phyloP scores from a whole-genome alignment of 495 filamentous ascomycete species.

The Chaetomium tenue region DNA sequence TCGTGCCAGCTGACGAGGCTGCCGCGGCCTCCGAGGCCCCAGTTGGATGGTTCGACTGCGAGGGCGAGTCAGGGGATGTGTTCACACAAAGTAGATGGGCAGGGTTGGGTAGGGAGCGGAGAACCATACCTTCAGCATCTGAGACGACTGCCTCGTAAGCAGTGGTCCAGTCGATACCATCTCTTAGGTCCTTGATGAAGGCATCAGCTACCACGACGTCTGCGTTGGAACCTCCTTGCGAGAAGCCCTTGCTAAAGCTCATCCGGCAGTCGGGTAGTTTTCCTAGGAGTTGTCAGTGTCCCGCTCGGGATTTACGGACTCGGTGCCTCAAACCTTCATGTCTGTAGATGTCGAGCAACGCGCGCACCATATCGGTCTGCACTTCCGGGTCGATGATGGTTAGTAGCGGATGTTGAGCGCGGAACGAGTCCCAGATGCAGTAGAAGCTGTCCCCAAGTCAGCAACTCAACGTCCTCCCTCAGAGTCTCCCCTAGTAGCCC shows the following conservation, averaged over 20 bases:
- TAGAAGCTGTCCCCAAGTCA: slow-evolving; percentile 50
- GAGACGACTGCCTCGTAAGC: slow-evolving; percentile 68
- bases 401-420: slow-evolving; percentile 65
- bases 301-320: neutral
- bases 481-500: slow-evolving; percentile 26
- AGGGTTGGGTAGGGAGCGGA: slow-evolving; percentile 13
- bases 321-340: slow-evolving; percentile 54
- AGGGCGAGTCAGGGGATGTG: slow-evolving; percentile 27
- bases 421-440: slow-evolving; percentile 73
- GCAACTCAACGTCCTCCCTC: neutral
- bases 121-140: slow-evolving; percentile 59
- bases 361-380: slow-evolving; percentile 66
- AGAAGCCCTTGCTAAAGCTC: slow-evolving; percentile 64
- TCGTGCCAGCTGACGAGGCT: slow-evolving; percentile 60
- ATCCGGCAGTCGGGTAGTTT: slow-evolving; percentile 60
- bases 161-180: slow-evolving; percentile 61
- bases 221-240: slow-evolving; percentile 73
- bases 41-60: slow-evolving; percentile 55
- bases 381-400: slow-evolving; percentile 64
- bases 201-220: slow-evolving; percentile 68
- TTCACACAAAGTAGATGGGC: slow-evolving; percentile 26
- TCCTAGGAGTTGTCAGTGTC: slow-evolving; percentile 28
- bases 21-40: slow-evolving; percentile 64
- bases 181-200: slow-evolving; percentile 62
- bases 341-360: slow-evolving; percentile 66